Conservation (phyloP, 768 basidiomycete species). For the Serendipita sp. region DNA sequence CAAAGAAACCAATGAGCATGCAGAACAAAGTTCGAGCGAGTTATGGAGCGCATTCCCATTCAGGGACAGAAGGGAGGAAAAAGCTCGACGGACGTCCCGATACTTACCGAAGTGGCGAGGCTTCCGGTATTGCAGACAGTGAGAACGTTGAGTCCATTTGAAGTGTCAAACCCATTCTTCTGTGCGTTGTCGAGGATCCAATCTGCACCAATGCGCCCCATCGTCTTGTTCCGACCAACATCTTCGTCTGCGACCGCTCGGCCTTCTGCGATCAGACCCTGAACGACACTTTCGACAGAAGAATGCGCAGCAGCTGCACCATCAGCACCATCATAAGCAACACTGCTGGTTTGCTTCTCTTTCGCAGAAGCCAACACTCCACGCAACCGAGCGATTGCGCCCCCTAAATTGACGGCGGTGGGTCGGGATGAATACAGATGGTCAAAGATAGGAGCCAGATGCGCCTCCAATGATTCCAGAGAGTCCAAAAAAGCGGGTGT, state of each 20-base stretch:
- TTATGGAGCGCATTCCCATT: too few species aligned
- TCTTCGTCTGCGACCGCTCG: conserved; percentile 71
- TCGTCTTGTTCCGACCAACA: conserved; percentile 66
- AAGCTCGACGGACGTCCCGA: not conserved
- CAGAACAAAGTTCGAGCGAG: too few species aligned
- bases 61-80: not conserved
- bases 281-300: conserved; percentile 28
- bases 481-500: conserved; percentile 41
- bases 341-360: not conserved
- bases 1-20: not conserved
- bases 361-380: conserved; percentile 26
- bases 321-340: not conserved
- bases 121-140: conserved; percentile 98
- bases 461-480: conserved; percentile 30
- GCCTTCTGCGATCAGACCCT: conserved; percentile 54
- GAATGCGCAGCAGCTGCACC: conserved; percentile 22
- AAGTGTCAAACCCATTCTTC: conserved; percentile 22
- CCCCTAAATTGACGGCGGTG: conserved; percentile 89
- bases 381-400: conserved; percentile 60
- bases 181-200: conserved; percentile 53
- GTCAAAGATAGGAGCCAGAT: conserved; percentile 45
- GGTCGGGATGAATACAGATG: conserved; percentile 80
- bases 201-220: conserved; percentile 72
- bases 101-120: conserved; percentile 74
- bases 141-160: conserved; percentile 53